Conservation (phyloP, 441 rosid genomes). For the Eugenia klotzschiana region DNA sequence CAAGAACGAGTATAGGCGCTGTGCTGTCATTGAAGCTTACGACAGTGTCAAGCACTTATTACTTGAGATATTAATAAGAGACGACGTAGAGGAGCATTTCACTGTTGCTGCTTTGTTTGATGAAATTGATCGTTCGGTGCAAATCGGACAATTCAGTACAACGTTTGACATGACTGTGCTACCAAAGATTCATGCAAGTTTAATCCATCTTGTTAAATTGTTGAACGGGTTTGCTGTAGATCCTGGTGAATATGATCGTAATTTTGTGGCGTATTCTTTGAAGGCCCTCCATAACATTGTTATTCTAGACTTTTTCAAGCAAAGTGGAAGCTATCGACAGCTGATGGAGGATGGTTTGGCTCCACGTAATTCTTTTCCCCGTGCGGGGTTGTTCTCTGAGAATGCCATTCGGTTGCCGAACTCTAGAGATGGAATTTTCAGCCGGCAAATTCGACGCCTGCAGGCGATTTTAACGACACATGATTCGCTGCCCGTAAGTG, state of each 20-base stretch:
- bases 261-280: conserved; percentile 53
- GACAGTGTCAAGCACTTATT: conserved; percentile 59
- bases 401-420: conserved; percentile 54
- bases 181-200: conserved; percentile 40
- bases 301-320: conserved; percentile 47
- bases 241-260: conserved; percentile 27
- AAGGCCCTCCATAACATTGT: conserved; percentile 66
- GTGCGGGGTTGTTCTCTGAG: conserved; percentile 43
- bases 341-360: conserved; percentile 45
- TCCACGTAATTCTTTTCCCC: conserved; percentile 46
- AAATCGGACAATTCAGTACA: conserved; percentile 51
- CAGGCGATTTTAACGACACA: conserved; percentile 57
- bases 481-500: conserved; percentile 66
- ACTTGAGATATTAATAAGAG: conserved; percentile 33
- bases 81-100: conserved; percentile 63
- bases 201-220: conserved; percentile 46
- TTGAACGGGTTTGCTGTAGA: conserved; percentile 36
- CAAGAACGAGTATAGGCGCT: conserved; percentile 83
- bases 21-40: conserved; percentile 75
- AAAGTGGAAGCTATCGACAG: conserved; percentile 37
- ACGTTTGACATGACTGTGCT: conserved; percentile 50
- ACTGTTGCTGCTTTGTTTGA: conserved; percentile 44
- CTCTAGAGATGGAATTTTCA: conserved; percentile 43
- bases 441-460: conserved; percentile 59
- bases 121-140: conserved; percentile 46